Evolutionary conservation across 2,329 filamentous ascomycete species (phyloP).

Genomic region (Zasmidium cellare): DNA sequence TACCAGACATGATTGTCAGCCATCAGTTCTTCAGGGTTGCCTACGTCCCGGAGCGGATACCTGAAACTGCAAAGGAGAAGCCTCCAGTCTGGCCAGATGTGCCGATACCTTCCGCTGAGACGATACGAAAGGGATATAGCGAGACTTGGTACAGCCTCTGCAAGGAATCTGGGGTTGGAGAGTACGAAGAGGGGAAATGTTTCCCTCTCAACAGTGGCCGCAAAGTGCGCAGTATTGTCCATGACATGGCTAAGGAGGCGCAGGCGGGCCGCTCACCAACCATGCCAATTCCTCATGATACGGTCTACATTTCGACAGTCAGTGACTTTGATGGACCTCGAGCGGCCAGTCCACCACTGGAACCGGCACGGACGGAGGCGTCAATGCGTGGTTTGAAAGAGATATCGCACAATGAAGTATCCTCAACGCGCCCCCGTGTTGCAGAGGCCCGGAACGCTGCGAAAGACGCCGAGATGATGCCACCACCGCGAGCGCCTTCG

Average conservation of each 20-base stretch:
- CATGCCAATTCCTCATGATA: conserved; percentile 50
- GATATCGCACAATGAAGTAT: conserved; percentile 47
- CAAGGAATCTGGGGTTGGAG: conserved; percentile 52
- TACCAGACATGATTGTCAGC: conserved; percentile 74
- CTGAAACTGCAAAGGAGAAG: conserved; percentile 44
- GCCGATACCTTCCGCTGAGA: conserved; percentile 44
- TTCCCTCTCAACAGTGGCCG: conserved; percentile 50
- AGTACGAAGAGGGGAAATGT: conserved; percentile 46
- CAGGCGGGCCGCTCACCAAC: conserved; percentile 48
- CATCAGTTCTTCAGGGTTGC: conserved; percentile 78
- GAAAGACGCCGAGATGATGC: conserved; percentile 36
- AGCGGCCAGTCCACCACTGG: conserved; percentile 28
- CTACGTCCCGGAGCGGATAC: conserved; percentile 64
- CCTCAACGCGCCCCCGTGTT: conserved; percentile 17
- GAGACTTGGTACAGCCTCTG: conserved; percentile 54
- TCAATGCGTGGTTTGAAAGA: conserved; percentile 45
- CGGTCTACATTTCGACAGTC: conserved; percentile 45
- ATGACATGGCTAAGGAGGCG: conserved; percentile 52
- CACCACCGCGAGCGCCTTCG: conserved; percentile 27
- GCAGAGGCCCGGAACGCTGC: conserved; percentile 19
- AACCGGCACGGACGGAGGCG: conserved; percentile 33
- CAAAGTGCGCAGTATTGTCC: conserved; percentile 50
- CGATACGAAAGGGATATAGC: conserved; percentile 48
- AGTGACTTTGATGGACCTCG: conserved; percentile 32
- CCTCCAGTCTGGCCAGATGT: conserved; percentile 50